Conservation (phyloP, 768 basidiomycete genomes). For the Phylloporus sp. region DNA sequence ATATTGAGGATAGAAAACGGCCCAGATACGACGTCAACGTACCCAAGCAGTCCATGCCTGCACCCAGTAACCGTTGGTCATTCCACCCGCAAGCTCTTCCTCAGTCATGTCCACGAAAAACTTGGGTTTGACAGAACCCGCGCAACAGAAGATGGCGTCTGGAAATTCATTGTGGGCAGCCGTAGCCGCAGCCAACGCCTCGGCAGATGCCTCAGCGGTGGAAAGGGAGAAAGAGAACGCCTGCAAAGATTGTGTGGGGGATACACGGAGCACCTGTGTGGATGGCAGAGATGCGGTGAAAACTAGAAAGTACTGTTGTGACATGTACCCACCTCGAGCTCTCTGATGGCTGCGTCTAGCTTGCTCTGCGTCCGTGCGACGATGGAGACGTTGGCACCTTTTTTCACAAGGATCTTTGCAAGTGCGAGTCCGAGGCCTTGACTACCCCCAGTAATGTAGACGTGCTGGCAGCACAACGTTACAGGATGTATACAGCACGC, state of each 20-base stretch:
- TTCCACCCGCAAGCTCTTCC: constrained; percentile 49
- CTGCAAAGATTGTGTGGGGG: constrained; percentile 57
- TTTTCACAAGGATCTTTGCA: constrained; percentile 57
- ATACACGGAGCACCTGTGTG: constrained; percentile 47
- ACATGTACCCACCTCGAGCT: constrained; percentile 55
- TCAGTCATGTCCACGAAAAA: constrained; percentile 72
- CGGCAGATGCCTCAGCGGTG: constrained; percentile 46
- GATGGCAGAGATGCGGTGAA: neutral
- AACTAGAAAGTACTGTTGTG: neutral
- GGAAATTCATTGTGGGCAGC: constrained; percentile 56
- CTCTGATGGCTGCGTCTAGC: constrained; percentile 54
- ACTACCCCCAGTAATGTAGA: constrained; percentile 83
- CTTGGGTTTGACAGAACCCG: constrained; percentile 66
- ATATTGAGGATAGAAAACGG: neutral
- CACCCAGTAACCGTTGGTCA: constrained; percentile 26
- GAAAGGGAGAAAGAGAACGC: constrained; percentile 65
- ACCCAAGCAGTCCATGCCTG: constrained; percentile 54
- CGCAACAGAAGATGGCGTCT: constrained; percentile 77
- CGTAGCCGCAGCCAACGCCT: constrained; percentile 62
- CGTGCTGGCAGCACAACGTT: constrained; percentile 49
- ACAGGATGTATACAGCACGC: neutral
- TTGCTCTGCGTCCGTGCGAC: constrained; percentile 71
- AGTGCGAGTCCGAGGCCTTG: constrained; percentile 76
- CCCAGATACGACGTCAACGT: neutral
- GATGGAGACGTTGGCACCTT: constrained; percentile 82